Evolutionary conservation across 495 filamentous ascomycete species (phyloP).

Genomic region (Acidomyces sp.): DNA sequence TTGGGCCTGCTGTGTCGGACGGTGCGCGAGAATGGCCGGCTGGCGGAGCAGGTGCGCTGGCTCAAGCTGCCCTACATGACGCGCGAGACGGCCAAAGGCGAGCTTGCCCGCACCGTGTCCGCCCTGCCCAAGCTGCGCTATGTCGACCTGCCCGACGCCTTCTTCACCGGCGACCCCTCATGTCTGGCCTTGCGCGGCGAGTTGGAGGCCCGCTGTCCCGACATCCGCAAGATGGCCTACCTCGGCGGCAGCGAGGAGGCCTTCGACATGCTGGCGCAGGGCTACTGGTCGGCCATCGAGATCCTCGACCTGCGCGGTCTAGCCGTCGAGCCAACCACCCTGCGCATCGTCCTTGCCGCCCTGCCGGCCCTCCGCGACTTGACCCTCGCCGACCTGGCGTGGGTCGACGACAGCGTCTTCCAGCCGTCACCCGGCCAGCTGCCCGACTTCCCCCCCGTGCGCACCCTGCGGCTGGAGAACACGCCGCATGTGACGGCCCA

Average conservation of each 20-base stretch:
- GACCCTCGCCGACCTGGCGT: conserved; percentile 51
- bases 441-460: conserved; percentile 56
- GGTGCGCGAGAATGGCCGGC: conserved; percentile 55
- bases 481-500: conserved; percentile 53
- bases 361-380: conserved; percentile 57
- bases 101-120: conserved; percentile 73
- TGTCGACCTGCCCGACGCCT: conserved; percentile 79
- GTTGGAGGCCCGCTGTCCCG: conserved; percentile 65
- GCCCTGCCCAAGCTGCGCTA: conserved; percentile 76
- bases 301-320: conserved; percentile 61
- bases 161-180: conserved; percentile 64
- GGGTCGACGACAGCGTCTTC: conserved; percentile 66
- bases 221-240: conserved; percentile 82
- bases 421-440: conserved; percentile 40
- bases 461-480: conserved; percentile 54
- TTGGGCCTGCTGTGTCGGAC: conserved; percentile 67
- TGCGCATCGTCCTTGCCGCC: conserved; percentile 56
- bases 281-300: conserved; percentile 67
- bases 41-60: conserved; percentile 55
- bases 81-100: conserved; percentile 70
- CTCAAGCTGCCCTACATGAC: conserved; percentile 96
- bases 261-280: conserved; percentile 52
- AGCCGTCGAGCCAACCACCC: conserved; percentile 53
- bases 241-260: conserved; percentile 61
- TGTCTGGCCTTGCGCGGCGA: conserved; percentile 69